Percentiles rank a stretch among this genome's conserved stretches.
Evolutionary conservation across 257 asterid genomes (phyloP).

Genomic region (Oldenlandia corymbosa): DNA sequence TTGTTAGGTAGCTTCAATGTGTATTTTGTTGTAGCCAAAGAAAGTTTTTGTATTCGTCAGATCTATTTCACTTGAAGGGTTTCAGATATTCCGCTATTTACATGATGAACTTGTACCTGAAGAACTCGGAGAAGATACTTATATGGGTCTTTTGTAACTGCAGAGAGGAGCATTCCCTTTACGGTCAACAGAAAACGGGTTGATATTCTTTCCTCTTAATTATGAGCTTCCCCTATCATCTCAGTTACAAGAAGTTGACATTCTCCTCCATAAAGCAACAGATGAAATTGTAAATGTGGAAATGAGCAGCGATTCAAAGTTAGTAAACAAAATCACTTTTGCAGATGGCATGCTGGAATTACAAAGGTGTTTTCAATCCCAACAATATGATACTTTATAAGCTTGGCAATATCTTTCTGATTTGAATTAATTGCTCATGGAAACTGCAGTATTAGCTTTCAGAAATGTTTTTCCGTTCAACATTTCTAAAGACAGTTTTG

Average conservation of each 20-base stretch:
- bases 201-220: conserved; percentile 74
- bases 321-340: conserved; percentile 40
- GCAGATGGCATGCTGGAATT: conserved; percentile 67
- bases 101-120: background rate
- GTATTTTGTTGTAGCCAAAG: background rate
- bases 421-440: too few relatives aligned
- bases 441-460: too few relatives aligned
- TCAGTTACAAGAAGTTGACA: conserved; percentile 77
- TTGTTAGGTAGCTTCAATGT: background rate
- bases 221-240: conserved; percentile 57
- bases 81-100: background rate
- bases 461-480: background rate
- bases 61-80: background rate
- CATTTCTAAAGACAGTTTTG: background rate
- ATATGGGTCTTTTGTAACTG: conserved; percentile 23
- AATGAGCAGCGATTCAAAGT: conserved; percentile 52
- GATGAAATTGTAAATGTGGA: conserved; percentile 84
- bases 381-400: background rate
- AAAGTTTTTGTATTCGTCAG: background rate
- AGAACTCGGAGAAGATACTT: background rate
- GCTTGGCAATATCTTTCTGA: background rate
- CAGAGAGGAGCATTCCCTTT: conserved; percentile 98
- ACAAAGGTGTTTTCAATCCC: conserved; percentile 47
- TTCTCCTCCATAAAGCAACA: conserved; percentile 89
- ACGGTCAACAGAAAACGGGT: conserved; percentile 65